These are phyloP conservation scores for Berberis vulgaris DNA, from an alignment of 164 flowering plant genomes.

Conservation along the genomic window DNA sequence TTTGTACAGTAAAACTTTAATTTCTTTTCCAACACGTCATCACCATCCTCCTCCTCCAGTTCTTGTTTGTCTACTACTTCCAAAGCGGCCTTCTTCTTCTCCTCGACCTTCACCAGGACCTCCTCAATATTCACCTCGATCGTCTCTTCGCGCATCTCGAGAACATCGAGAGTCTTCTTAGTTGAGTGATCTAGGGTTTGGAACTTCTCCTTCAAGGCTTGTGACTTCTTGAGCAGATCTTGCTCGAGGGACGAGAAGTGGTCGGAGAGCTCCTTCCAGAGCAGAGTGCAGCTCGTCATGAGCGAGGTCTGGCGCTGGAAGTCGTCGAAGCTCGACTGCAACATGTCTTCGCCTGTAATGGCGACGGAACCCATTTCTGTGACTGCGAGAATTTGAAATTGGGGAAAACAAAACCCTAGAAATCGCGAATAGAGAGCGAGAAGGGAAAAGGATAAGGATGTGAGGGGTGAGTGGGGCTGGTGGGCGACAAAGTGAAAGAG, in stretches of 20 bases:
- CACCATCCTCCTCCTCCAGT: conserved; percentile 35
- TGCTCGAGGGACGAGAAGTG: conserved; percentile 82
- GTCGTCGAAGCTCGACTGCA: conserved; percentile 69
- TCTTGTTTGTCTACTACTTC: conserved; percentile 19
- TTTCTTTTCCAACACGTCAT: conserved; percentile 30
- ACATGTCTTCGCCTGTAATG: conserved; percentile 33
- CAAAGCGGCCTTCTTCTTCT: conserved; percentile 38
- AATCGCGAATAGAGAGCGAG: no score
- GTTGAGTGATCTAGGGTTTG: conserved; percentile 49
- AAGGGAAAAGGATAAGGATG: no score
- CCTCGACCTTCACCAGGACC: conserved; percentile 41
- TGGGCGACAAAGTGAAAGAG: no score
- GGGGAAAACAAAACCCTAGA: no score
- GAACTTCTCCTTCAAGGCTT: conserved; percentile 49
- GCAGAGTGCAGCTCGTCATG: conserved; percentile 84
- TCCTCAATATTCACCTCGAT: conserved; percentile 45
- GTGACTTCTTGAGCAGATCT: conserved; percentile 54
- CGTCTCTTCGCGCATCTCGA: conserved; percentile 62
- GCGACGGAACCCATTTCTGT: conserved; percentile 63
- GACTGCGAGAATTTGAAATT: no score
- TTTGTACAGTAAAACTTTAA: conserved; percentile 44
- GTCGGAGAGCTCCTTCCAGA: conserved; percentile 96
- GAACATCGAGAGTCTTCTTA: conserved; percentile 39
- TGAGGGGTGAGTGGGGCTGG: no score
- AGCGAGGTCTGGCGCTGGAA: conserved; percentile 75